Evolutionary conservation across 495 filamentous ascomycete species (phyloP).

Genomic region (Glarea lozoyensis): DNA sequence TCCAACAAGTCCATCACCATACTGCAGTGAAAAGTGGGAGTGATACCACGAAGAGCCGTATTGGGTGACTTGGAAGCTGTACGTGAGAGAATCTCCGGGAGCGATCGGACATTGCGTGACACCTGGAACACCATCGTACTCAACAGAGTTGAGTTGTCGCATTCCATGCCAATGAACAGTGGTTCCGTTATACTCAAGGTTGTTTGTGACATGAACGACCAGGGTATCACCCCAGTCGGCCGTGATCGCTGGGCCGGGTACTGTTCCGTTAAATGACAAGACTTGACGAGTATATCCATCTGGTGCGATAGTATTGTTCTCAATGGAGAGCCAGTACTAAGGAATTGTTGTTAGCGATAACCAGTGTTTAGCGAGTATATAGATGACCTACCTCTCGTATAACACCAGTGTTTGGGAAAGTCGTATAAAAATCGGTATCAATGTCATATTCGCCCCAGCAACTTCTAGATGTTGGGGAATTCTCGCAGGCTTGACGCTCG

Average conservation of each 20-base stretch:
- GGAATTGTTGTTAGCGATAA: background rate
- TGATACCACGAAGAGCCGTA: conserved; percentile 61
- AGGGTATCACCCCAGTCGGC: conserved; percentile 30
- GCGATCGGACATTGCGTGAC: conserved; percentile 40
- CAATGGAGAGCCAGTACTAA: conserved; percentile 34
- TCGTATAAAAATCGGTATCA: conserved; percentile 43
- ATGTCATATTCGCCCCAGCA: conserved; percentile 40
- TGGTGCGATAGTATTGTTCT: conserved; percentile 34
- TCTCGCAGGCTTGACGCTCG: conserved; percentile 21
- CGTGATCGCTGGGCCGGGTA: conserved; percentile 34
- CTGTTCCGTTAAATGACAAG: conserved; percentile 34
- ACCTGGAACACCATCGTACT: conserved; percentile 33
- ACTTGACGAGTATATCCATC: conserved; percentile 36
- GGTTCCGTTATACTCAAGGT: conserved; percentile 29
- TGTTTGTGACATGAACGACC: conserved; percentile 44
- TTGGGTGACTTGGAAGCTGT: conserved; percentile 38
- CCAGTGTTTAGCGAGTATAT: background rate
- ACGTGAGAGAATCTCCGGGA: conserved; percentile 38
- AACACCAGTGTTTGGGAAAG: conserved; percentile 38
- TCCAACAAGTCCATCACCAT: conserved; percentile 40
- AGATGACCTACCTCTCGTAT: conserved; percentile 25
- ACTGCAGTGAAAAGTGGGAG: conserved; percentile 48
- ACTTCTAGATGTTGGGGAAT: conserved; percentile 29
- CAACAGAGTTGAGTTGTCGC: conserved; percentile 16
- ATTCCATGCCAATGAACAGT: conserved; percentile 45